These are phyloP conservation scores for Suillus spraguei DNA, from an alignment of 768 basidiomycete species.

Conservation along the genomic window DNA sequence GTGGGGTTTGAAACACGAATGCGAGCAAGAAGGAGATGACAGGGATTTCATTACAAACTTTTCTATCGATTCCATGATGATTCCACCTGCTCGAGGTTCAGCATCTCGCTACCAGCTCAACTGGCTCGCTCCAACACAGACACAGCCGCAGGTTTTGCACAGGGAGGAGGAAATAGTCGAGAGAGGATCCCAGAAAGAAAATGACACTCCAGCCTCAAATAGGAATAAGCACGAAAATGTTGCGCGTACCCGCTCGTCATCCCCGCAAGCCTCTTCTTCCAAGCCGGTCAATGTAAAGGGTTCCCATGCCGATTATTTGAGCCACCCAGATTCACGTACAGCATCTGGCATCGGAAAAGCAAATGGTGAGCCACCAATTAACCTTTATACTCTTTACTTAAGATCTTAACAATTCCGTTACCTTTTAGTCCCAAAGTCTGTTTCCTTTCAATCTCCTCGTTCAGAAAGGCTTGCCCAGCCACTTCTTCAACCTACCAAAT, in stretches of 20 bases:
- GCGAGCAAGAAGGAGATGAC: constrained; percentile 23
- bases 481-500: constrained; percentile 21
- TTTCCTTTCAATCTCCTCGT: constrained; percentile 37
- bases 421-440: constrained; percentile 30
- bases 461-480: constrained; percentile 17
- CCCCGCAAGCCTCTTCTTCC: constrained; percentile 30
- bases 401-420: constrained; percentile 30
- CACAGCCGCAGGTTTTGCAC: constrained; percentile 28
- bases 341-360: constrained; percentile 30
- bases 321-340: constrained; percentile 27
- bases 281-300: constrained; percentile 24
- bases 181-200: constrained; percentile 59
- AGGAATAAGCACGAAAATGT: constrained; percentile 21
- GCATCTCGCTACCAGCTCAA: constrained; percentile 58
- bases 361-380: constrained; percentile 33
- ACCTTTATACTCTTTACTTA: constrained; percentile 20
- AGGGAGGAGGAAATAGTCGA: constrained; percentile 28
- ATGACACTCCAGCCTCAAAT: constrained; percentile 29
- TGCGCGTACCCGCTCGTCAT: constrained; percentile 18
- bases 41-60: constrained; percentile 34
- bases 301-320: constrained; percentile 29
- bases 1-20: constrained; percentile 19
- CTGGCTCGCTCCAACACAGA: constrained; percentile 56
- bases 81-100: constrained; percentile 32
- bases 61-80: constrained; percentile 45